Evolutionary conservation across 2,329 filamentous ascomycete genomes (phyloP), one percentile per base, ranked within the genome.

Genomic region (Coniella lustricola): DNA sequence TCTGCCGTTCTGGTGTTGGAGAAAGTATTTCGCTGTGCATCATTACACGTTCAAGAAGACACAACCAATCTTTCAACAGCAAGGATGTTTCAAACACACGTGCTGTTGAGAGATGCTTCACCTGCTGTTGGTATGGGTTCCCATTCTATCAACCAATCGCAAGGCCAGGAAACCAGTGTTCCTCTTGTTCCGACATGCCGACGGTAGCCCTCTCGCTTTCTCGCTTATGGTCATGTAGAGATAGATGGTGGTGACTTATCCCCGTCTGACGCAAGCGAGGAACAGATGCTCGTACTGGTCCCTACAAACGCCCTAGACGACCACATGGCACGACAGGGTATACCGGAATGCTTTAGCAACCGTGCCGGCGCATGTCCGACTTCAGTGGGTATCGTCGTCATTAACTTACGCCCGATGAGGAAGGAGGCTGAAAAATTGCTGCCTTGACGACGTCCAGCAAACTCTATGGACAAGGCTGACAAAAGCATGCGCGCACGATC

Each of bases 151-250:
- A 29, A 10, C 25, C 25, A 29, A 10, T 5, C 25, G 7, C 33
- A 5, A 14, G 33, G 21, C 3, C 8, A n/a, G 39, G 14, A 42
- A 31, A 25, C 8, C 39, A 31, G 13, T n/a, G n/a, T n/a, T n/a
- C n/a, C n/a, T 16, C 22, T 25, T 14, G 39, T 39, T 46, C 44
- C 44, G 44, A 46, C 44, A 31, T 46, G 44, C 44, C 44, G 44
- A 46, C 22, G 35, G n/a, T 35, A 46, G 29, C 25, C 39, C 25
- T 5, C 25, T 10, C 17, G 21, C 37, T n/a, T 25, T n/a, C 13
- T 4, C 17, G 20, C 20, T 45, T 33, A n/a, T 10, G 16, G 31
- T 18, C n/a, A 14, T 31, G 22, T 29, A 29, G 5, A 10, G 5
- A 5, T 10, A 29, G 25, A 29, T 29, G 25, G 25, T 29, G 25